These are phyloP conservation scores for Populus nigra DNA, from an alignment of 345 rosid genomes.

Conservation along the genomic window DNA sequence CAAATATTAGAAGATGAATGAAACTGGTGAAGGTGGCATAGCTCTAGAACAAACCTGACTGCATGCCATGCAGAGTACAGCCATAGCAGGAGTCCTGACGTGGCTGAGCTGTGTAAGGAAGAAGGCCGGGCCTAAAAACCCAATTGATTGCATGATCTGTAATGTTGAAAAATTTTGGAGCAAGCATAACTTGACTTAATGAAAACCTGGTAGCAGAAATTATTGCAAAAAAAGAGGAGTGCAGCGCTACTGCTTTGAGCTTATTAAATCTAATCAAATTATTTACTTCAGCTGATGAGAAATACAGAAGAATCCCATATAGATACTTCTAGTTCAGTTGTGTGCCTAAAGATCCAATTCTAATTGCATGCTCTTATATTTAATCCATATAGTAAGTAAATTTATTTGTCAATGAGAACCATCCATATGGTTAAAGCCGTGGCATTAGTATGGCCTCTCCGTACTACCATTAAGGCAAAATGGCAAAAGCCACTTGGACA, in stretches of 20 bases:
- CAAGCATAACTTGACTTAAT: background rate
- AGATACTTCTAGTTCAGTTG: background rate
- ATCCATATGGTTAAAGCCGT: background rate
- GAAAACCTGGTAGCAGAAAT: background rate
- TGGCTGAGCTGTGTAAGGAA: conserved; percentile 83
- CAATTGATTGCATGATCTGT: conserved; percentile 99
- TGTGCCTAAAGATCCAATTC: background rate
- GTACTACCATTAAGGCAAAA: background rate
- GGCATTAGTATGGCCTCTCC: background rate
- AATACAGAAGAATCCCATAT: background rate
- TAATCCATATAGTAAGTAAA: background rate
- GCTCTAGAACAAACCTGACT: conserved; percentile 66
- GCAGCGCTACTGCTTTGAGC: background rate
- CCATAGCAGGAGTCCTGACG: conserved; percentile 86
- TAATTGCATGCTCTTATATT: background rate
- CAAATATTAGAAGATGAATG: no score
- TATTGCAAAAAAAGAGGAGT: conserved; percentile 4
- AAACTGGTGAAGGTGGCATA: conserved; percentile 13
- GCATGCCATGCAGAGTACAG: conserved; percentile 98
- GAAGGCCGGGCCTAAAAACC: conserved; percentile 92
- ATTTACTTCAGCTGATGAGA: background rate
- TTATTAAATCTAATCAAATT: background rate
- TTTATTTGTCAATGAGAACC: background rate
- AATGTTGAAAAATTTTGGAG: conserved; percentile 16
- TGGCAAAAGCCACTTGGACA: background rate